Evolutionary conservation across 1,139 yeast genomes (phyloP), one percentile per base, ranked within the genome.

Genomic region (Kluyveromyces sp.): DNA sequence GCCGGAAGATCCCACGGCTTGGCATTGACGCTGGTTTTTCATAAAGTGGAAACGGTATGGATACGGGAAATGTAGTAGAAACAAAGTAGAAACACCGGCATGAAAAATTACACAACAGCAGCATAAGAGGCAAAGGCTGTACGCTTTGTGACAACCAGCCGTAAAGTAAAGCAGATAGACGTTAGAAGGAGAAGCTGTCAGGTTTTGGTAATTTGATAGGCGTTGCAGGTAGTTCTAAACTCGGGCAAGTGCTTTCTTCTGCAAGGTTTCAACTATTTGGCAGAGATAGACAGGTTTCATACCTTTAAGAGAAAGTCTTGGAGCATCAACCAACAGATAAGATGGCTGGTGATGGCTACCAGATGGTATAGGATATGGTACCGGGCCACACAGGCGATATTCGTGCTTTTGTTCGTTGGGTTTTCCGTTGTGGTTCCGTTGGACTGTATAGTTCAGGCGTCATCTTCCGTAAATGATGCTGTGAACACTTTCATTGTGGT

Each of bases 401-500:
- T 78, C 34, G 57, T 78, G 36, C 53, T 77, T 3, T 55, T 80
- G 22, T 67, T 77, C 39, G 57, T 77, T 29, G 83, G 78, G 2
- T 74, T 84, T 46, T 67, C 80, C 9, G 68, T 81, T 2, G 84
- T 81, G 6, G 74, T 88, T 0, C 88, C 88, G 1, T 71, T 83
- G n/a, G 94, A 85, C 62, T 79, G 83, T 39, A 74, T 83, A 48
- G 76, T 77, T 1, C 89, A 82, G 61, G 79, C 89, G 2, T 61
- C 74, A 1, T 68, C 73, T 35, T 65, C 77, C 1, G 66, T 75
- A 17, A 76, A 76, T 45, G 77, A 65, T 45, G 70, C 69, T 0
- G 48, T 85, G 62, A 83, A 85, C 58, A 75, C 83, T 15, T 80
- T 84, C 51, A 82, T 84, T 51, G 88, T 88, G 30, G 78, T 85